Base-by-base conservation (phyloP, 2,329 filamentous ascomycete genomes). In the Fusarium acutatum region DNA sequence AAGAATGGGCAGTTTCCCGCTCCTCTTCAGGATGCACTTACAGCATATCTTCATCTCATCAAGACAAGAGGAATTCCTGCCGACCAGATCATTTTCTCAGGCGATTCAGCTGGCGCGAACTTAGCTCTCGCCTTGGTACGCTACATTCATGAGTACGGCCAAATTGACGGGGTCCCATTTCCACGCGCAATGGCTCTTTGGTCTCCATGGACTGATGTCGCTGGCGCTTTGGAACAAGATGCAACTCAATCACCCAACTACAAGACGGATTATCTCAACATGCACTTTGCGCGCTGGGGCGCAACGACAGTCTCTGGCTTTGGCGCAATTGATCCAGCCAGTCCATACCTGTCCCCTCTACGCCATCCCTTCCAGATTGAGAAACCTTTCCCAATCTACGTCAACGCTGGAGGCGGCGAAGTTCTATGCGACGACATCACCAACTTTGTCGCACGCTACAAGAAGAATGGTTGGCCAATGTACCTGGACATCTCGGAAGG, bases 231-330 rank as follows among this genome's bases (percentile, higher is more conserved):
- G 9, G 58, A 76, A 5, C 74, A 76, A 35, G 69, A 76, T 13
- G 37, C 54, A 6, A 63, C 35, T 0, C 41, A 50, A n/a, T 76
- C 74, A 17, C 74, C 74, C 11, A 66, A 76, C 35, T 73, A 71
- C 63, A 76, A 68, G 26, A 73, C 74, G 3, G 74, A 76, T 18
- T 76, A 76, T 38, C 63, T 76, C 3, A 76, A 70, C 40, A 71
- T 32, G 34, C 41, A 75, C 5, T 76, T 76, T 40, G 63, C 62
- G 3, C 65, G 63, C 15, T 76, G 74, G 74, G 74, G 74, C 6
- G 74, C 74, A n/a, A 41, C 34, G 5, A 65, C 65, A 11, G 54
- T 76, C 32, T 76, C 74, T 5, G 64, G 58, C 12, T 69, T 60
- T 28, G 74, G 74, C 5, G 35, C 22, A 24, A 41, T 64, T 26